Percentiles rank a stretch among this genome's conserved stretches.
phyloP scores from a whole-genome alignment of 2,329 filamentous ascomycete genomes.

The Penicillium sp. region DNA sequence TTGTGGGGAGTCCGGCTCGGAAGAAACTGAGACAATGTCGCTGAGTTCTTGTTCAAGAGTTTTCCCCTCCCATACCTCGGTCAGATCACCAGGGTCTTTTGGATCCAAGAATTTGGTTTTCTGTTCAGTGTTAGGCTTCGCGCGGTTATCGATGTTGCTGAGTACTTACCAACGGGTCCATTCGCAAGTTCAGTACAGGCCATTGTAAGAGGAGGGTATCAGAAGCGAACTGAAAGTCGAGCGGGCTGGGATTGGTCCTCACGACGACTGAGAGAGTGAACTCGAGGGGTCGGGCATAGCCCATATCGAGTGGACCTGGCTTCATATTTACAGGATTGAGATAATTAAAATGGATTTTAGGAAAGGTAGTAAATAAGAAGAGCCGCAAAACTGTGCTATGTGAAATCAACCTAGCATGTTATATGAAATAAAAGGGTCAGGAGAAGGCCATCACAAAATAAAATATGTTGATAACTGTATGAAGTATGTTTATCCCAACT shows the following conservation, averaged over 20 bases:
- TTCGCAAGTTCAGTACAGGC: constrained; percentile 5
- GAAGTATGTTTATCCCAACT: background rate
- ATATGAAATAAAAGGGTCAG: background rate
- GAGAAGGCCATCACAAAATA: background rate
- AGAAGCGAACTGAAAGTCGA: constrained; percentile 8
- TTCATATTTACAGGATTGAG: background rate
- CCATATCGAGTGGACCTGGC: constrained; percentile 4
- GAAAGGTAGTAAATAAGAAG: background rate
- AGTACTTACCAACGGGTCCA: constrained; percentile 3
- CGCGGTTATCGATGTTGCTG: too few species aligned
- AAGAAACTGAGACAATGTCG: background rate
- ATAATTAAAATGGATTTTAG: background rate
- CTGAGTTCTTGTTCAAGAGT: background rate
- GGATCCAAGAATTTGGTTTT: constrained; percentile 7
- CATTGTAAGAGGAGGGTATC: constrained; percentile 8
- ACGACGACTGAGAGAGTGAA: constrained; percentile 4
- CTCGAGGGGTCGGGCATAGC: constrained; percentile 5
- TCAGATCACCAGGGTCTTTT: constrained; percentile 1
- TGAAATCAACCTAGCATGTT: background rate
- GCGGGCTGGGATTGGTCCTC: constrained; percentile 1
- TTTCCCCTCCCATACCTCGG: constrained; percentile 5
- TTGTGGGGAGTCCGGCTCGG: background rate
- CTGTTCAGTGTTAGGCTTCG: background rate
- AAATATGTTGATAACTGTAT: background rate
- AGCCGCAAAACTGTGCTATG: background rate